Conservation (phyloP, 495 filamentous ascomycete genomes). For the Achaetomiella virescens region DNA sequence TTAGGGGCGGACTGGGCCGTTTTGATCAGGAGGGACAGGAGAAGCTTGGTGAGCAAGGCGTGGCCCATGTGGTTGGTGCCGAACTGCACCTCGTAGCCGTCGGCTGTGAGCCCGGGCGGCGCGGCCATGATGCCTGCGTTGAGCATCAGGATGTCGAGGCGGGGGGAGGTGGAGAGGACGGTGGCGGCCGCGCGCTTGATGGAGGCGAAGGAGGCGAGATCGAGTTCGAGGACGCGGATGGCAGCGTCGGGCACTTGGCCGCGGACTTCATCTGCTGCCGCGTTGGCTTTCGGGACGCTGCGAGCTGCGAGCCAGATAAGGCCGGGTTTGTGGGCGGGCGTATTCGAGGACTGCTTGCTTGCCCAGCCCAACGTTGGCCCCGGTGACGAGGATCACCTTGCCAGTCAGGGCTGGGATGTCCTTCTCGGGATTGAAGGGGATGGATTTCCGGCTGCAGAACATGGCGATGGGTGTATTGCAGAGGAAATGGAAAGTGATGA, state of each 20-base stretch:
- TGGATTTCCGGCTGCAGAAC: not conserved
- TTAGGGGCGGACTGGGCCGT: slow-evolving; percentile 30
- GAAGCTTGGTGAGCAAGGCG: slow-evolving; percentile 55
- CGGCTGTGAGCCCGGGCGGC: slow-evolving; percentile 45
- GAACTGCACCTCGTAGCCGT: slow-evolving; percentile 67
- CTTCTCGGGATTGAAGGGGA: slow-evolving; percentile 34
- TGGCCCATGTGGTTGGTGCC: slow-evolving; percentile 69
- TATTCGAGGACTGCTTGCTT: slow-evolving; percentile 57
- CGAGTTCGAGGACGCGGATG: slow-evolving; percentile 33
- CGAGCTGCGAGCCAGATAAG: slow-evolving; percentile 62
- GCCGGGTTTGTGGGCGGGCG: slow-evolving; percentile 51
- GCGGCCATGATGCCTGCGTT: slow-evolving; percentile 66
- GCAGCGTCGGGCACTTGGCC: slow-evolving; percentile 6
- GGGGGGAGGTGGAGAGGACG: slow-evolving; percentile 17
- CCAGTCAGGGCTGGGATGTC: slow-evolving; percentile 53
- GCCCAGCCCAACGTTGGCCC: slow-evolving; percentile 61
- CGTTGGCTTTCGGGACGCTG: slow-evolving; percentile 30
- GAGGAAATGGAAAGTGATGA: too few species aligned
- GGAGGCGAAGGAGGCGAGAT: slow-evolving; percentile 28
- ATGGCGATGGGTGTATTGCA: not conserved
- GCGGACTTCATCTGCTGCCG: slow-evolving; percentile 15
- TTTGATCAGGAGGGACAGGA: slow-evolving; percentile 52
- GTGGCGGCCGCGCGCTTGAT: slow-evolving; percentile 23
- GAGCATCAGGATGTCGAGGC: slow-evolving; percentile 40
- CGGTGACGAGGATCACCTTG: slow-evolving; percentile 58